Evolutionary conservation across 2,329 filamentous ascomycete species (phyloP).

Genomic region (Stachybotrys elegans): DNA sequence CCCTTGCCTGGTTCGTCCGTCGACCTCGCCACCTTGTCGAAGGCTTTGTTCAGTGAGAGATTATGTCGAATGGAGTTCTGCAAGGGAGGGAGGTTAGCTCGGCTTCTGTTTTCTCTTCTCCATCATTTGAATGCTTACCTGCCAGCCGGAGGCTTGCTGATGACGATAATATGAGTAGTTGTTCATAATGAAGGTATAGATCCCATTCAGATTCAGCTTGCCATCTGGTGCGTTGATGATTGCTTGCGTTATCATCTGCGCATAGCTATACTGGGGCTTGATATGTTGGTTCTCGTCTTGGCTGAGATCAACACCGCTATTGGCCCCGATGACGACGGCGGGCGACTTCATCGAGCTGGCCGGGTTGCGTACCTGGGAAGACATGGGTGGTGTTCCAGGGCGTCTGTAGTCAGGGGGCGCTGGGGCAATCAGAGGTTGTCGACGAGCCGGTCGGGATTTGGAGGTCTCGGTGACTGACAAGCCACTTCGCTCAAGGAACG

Average conservation of each 20-base stretch:
- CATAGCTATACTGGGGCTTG: conserved; percentile 95
- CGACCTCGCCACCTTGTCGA: conserved; percentile 85
- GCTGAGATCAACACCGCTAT: conserved; percentile 65
- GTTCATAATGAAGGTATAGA: conserved; percentile 88
- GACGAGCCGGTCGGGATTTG: conserved; percentile 21
- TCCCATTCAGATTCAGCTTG: conserved; percentile 85
- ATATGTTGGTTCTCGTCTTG: conserved; percentile 81
- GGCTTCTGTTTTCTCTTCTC: too few species aligned
- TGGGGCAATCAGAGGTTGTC: conserved; percentile 49
- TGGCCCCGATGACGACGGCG: conserved; percentile 32
- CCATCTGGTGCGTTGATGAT: conserved; percentile 83
- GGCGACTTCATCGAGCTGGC: conserved; percentile 24
- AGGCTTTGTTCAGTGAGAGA: conserved; percentile 87
- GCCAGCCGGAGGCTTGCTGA: conserved; percentile 76
- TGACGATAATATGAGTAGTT: conserved; percentile 92
- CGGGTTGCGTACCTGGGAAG: conserved; percentile 25
- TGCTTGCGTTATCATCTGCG: conserved; percentile 93
- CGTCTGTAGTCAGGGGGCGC: conserved; percentile 56
- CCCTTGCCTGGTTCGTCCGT: conserved; percentile 97
- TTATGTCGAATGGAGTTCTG: conserved; percentile 97
- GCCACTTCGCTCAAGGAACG: conserved; percentile 64
- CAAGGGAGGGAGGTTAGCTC: conserved; percentile 9
- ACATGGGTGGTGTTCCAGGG: conserved; percentile 53
- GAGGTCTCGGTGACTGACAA: conserved; percentile 30
- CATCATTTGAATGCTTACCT: conserved; percentile 67